Evolutionary conservation across 257 asterid genomes (phyloP), one percentile per base, ranked within the genome.

Genomic region (Mentha longifolia): DNA sequence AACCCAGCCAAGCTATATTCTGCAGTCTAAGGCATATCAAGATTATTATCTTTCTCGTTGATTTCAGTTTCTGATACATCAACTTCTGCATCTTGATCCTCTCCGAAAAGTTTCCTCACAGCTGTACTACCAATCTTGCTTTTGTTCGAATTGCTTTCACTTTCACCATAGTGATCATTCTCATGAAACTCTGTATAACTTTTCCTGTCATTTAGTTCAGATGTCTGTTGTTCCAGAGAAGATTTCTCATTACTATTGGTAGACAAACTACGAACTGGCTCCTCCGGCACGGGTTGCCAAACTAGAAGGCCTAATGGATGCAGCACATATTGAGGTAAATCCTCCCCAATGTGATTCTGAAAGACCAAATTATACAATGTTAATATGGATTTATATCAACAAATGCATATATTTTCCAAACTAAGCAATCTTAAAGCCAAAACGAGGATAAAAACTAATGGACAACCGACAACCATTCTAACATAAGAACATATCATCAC

Each of bases 231-330:
- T 49, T 80, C 82, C 70, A 76, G 35, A 66, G 84, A 80, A 76
- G 80, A 78, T 70, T 70, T 66, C 43, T 79, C 82, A 64, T 80
- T 71, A 33, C 60, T 62, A 65, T 61, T 54, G 65, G 85, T 71
- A 57, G 68, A 43, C 37, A 68, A 63, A 72, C 51, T 73, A 52
- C 62, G 58, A 25, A 28, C 61, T 82, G 14, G 79, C 70, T 67
- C 84, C 84, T 79, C 68, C 70, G 19, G 76, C 70, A 64, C 58
- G 75, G 71, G 98, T 95, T 19, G 88, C 92, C 79, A 89, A 81
- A 75, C 99, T 98, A 68, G 91, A 83, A 33, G 95, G 90, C 82
- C 97, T 81, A 57, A 85, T 12, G 56, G 98, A 83, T 68, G 92
- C 93, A 71, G 76, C 84, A 73, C 91, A 97, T 54, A 89, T 64